Base-by-base conservation (phyloP, 768 basidiomycete species). In the Tylopilus plumbeoviolaceoides region DNA sequence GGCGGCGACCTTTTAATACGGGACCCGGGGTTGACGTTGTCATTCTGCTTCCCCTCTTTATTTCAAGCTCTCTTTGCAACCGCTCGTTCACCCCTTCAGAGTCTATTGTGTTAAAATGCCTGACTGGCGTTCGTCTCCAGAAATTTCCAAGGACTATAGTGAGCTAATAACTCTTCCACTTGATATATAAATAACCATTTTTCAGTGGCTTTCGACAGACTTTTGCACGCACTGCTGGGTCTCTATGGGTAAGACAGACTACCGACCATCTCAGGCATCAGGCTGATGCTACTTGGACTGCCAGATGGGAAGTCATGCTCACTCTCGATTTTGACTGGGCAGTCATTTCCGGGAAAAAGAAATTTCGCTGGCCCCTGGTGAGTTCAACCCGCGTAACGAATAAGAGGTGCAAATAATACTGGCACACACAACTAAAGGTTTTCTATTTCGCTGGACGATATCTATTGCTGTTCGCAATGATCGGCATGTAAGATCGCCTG, bases 381-480 rank as follows among this genome's bases (percentile, higher is more conserved):
- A 56, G 81, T 72, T 20, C 6, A 15, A 39, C 11, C 9, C 7
- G 31, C 47, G 5, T n/a, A 31, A 47, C 7, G 47, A 23, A 30
- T 15, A 33, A 14, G 12, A 45, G 11, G 27, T 38, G 42, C 23
- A n/a, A 31, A 47, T 47, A 21, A 51, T 14, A 30, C 4, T 33
- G 35, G 35, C 35, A 41, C 35, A 21, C 2, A 23, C 44, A 2
- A 10, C 47, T 21, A 5, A 43, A 78, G 76, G 61, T 69, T 27
- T 78, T 76, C 54, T 78, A 78, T 61, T 77, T 78, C 48, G 56
- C 69, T 7, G 73, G 72, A 4, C 74, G 77, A 51, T 78, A 79
- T 63, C 51, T 71, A 30, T 59, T 78, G 33, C 62, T 79, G 17
- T 72, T 72, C 44, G 73, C 77, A 9, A 62, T 78, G 61, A 69